Evolutionary conservation across 2,329 filamentous ascomycete species (phyloP).

Genomic region (Cladorrhinum sp.): DNA sequence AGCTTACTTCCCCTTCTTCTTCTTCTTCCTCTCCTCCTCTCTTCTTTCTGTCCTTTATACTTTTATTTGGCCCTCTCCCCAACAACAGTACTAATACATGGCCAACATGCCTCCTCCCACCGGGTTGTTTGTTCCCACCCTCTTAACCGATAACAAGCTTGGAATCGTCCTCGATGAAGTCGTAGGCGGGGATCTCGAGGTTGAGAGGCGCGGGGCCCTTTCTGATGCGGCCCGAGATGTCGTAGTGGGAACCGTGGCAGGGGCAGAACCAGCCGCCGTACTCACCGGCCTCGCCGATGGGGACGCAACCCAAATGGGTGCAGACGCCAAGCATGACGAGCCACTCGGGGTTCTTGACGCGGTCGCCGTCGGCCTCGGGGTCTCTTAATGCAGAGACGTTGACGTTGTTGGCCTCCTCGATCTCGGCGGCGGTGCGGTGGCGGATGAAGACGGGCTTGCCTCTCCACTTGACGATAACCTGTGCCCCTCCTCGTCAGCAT

Average conservation of each 20-base stretch:
- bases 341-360: conserved; percentile 98
- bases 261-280: conserved; percentile 99
- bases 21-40: background rate
- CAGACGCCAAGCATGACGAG: conserved; percentile 98
- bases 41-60: background rate
- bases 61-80: background rate
- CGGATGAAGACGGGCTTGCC: conserved; percentile 99
- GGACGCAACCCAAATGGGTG: conserved; percentile 98
- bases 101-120: background rate
- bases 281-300: conserved; percentile 97
- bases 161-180: conserved; percentile 87
- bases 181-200: conserved; percentile 89
- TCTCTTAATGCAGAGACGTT: conserved; percentile 83
- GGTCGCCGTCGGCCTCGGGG: conserved; percentile 84
- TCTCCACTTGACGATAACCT: conserved; percentile 83
- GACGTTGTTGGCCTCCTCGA: conserved; percentile 88
- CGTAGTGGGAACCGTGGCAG: conserved; percentile 99
- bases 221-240: conserved; percentile 97
- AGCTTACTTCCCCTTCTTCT: background rate
- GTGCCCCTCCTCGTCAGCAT: background rate
- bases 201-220: conserved; percentile 97
- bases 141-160: conserved; percentile 88
- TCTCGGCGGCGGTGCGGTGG: conserved; percentile 90
- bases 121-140: no score
- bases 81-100: background rate